Base-by-base conservation (phyloP, 2,329 filamentous ascomycete species). In the Madurella mycetomatis region DNA sequence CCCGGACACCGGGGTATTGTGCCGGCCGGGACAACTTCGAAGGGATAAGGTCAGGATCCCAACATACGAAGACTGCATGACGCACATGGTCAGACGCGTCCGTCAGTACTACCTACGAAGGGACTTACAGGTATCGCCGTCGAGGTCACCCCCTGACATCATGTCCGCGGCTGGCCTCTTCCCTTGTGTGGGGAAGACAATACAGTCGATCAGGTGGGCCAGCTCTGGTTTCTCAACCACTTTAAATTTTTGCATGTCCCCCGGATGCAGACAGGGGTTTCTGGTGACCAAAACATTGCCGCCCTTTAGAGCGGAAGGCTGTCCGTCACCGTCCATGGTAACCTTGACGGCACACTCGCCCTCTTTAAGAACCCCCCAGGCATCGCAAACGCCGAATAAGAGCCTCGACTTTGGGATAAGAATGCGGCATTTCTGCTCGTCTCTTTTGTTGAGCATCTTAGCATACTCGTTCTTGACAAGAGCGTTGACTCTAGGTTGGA, bases 111-210 rank as follows among this genome's bases (percentile, higher is more conserved):
- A 25, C 1, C 42, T 17, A 32, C 13, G 11, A 45, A 1, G 34
- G 39, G 13, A 60, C 67, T 61, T 62, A 72, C 71, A 74, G 30
- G 62, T 70, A 57, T 74, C 71, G 5, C 72, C 71, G 49, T 74
- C 72, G 2, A 74, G 59, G 61, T 74, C 72, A 13, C 72, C 71
- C 1, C 72, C 71, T 16, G 72, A 74, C 71, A 73, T 73, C 48
- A 73, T 58, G 57, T 74, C 72, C 5, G 72, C 70, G 8, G 66
- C 67, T 7, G 72, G 70, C 41, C 72, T 58, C 19, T 61, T 65
- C 8, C 72, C 72, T 47, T 60, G 53, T 1, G 67, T 69, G 4
- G 72, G 61, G 54, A 73, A 74, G 9, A 74, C 70, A 41, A 74
- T 72, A 55, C 72, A 74, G 54, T 73, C 72, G 8, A 68, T 65